These are phyloP conservation scores for Wallemia hederae DNA, from an alignment of 1,284 basidiomycete species.

Conservation along the genomic window DNA sequence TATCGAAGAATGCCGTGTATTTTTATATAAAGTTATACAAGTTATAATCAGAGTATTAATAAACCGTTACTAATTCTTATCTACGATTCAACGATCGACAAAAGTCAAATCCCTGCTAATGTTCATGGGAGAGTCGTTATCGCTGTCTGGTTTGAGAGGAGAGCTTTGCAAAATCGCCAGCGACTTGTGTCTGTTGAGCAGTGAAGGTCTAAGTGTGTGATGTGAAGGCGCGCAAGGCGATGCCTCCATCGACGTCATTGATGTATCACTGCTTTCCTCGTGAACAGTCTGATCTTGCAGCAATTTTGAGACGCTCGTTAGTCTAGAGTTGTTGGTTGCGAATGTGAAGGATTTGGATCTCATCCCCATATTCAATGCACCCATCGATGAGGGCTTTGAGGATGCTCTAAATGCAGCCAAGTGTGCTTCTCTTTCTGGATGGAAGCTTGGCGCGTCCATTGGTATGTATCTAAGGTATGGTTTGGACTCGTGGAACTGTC, in stretches of 20 bases:
- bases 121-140: not conserved
- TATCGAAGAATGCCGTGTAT: not conserved
- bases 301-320: not conserved
- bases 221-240: not conserved
- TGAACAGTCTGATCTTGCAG: not conserved
- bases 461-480: not conserved
- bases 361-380: not conserved
- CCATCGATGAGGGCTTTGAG: not conserved
- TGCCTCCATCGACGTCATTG: not conserved
- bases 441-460: not conserved
- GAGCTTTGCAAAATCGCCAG: not conserved
- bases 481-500: not conserved
- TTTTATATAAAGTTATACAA: too few species aligned
- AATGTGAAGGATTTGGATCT: not conserved
- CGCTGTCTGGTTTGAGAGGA: not conserved
- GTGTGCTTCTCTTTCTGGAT: not conserved
- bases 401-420: not conserved
- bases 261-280: not conserved
- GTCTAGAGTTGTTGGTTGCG: not conserved
- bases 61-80: not conserved
- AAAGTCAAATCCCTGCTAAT: not conserved
- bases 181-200: not conserved
- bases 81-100: not conserved
- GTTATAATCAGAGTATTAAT: too few species aligned
- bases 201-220: not conserved